Percentiles rank a stretch among this genome's conserved stretches.
Conservation (phyloP, 345 rosid genomes). For the Salix purpurea region DNA sequence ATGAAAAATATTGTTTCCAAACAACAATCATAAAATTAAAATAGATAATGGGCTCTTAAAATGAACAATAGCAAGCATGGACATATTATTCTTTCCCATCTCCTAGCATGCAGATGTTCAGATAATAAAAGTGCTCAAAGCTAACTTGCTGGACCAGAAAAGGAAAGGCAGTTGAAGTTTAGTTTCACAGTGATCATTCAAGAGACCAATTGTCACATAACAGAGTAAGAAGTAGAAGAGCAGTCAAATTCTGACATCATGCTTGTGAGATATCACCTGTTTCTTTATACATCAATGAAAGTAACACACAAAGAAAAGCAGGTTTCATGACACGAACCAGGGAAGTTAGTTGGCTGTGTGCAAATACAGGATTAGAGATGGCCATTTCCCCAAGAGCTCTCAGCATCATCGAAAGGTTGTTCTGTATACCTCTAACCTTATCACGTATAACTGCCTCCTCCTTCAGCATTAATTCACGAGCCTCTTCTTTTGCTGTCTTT, state of each 20-base stretch:
- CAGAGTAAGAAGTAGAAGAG: too few relatives aligned
- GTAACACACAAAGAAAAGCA: not conserved
- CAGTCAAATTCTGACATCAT: too few relatives aligned
- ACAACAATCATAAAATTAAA: not conserved
- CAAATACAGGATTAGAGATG: conserved; percentile 79
- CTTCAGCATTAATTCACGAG: conserved; percentile 79
- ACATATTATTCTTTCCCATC: too few relatives aligned
- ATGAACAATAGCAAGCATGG: not conserved
- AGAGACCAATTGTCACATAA: too few relatives aligned
- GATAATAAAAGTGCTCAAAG: not conserved
- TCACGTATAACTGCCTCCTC: conserved; percentile 81
- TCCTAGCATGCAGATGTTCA: not conserved
- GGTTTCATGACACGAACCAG: conserved; percentile 54
- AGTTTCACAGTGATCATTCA: too few relatives aligned
- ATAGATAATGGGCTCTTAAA: not conserved
- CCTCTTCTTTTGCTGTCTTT: conserved; percentile 93
- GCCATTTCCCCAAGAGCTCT: conserved; percentile 87
- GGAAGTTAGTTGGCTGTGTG: conserved; percentile 85
- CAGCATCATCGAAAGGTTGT: conserved; percentile 65
- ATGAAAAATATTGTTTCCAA: not conserved
- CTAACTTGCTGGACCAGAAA: not conserved
- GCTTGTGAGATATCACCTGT: too few relatives aligned
- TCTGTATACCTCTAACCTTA: conserved; percentile 57
- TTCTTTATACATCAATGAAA: too few relatives aligned
- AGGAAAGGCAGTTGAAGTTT: not conserved